Conservation (phyloP, 2,329 filamentous ascomycete species). For the Chaetoscypha palmicola region DNA sequence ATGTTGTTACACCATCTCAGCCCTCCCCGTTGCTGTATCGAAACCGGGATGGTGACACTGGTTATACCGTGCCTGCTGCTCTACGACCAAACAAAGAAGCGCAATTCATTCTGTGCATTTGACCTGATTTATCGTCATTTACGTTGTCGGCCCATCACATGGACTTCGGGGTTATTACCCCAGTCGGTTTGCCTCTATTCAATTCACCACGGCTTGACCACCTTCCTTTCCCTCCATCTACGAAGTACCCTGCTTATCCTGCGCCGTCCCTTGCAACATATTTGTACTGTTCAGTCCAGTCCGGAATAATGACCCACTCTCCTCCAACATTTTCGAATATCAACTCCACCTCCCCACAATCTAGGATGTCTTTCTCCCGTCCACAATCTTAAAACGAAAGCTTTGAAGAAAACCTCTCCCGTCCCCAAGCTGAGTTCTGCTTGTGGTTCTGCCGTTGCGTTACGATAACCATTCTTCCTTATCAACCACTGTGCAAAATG, state of each 20-base stretch:
- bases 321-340: not conserved
- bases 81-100: not conserved
- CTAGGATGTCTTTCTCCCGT: not conserved
- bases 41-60: not conserved
- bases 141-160: slow-evolving; percentile 13
- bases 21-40: not conserved
- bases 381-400: too few relatives aligned
- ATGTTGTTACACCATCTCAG: not conserved
- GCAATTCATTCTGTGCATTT: not conserved
- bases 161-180: slow-evolving; percentile 17
- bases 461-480: not conserved
- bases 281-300: too few relatives aligned
- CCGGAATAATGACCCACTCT: too few relatives aligned
- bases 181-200: slow-evolving; percentile 16
- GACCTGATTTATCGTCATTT: not conserved
- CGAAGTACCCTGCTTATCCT: slow-evolving; percentile 9
- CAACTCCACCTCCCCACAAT: not conserved
- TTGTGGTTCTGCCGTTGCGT: not conserved
- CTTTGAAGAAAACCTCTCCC: not conserved
- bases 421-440: not conserved
- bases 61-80: not conserved
- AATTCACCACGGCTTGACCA: not conserved
- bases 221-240: not conserved
- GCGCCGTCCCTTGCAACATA: slow-evolving; percentile 9
- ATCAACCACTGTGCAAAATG: not conserved